Base-by-base conservation (phyloP, 495 filamentous ascomycete genomes). In the Podospora pseudocomata region DNA sequence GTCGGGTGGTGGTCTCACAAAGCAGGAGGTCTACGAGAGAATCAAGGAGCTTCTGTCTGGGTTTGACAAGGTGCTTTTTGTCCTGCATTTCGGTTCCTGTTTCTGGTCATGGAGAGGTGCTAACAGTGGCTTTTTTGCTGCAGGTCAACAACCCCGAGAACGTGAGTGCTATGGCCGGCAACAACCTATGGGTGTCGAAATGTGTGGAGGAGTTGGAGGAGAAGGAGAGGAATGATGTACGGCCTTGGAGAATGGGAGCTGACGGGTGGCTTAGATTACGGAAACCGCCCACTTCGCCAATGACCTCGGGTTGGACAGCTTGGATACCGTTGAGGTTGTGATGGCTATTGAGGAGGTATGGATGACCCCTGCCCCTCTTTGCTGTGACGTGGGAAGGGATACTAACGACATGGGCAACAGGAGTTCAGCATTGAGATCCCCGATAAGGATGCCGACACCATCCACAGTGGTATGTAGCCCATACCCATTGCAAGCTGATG, bases 351-450 rank as follows among this genome's bases (percentile, higher is more conserved):
- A 99, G 86, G 95, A 99, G 91, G 94, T 97, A 72, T 87, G 20
- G 9, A 28, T 30, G 39, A 7, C 32, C 32, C 20, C n/a, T 49
- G 16, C 57, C 16, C 16, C 59, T 32, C 28, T 27, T 59, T 44
- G 9, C 34, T 55, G 30, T 16, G 39, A 26, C 13, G 13, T 34
- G 20, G 44, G 18, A 53, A 11, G 1, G 19, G 19, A 63, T 27
- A 66, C 20, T 20, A 9, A 30, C 64, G 23, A 65, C 28, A 26
- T 27, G 53, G 39, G 54, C 61, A 73, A 80, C 77, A 98, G 94
- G 95, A 99, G 81, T 99, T 99, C 83, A 97, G 93, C 88, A 95
- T 99, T 83, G 95, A 99, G 87, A 99, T 99, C 80, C 96, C 95
- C 71, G 95, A 99, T 82, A 98, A 97, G 86, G 94, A 97, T 76